phyloP scores from a whole-genome alignment of 192 early-diverging fungal genomes.

The Gaertneriomyces sp. region DNA sequence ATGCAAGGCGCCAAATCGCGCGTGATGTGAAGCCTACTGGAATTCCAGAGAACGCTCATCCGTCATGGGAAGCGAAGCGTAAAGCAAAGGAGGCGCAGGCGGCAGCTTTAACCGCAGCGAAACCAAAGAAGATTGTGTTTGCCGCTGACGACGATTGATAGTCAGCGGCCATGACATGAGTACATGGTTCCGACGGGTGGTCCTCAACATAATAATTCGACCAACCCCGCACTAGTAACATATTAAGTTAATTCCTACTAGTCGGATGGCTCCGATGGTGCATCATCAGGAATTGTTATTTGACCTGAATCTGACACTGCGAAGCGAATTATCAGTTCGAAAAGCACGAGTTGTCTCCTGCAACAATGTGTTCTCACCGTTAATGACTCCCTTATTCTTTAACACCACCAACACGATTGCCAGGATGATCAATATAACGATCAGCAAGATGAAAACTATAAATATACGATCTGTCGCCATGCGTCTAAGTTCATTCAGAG shows the following conservation, averaged over 20 bases:
- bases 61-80: constrained; percentile 38
- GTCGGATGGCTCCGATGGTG: no score
- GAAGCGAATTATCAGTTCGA: no score
- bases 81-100: constrained; percentile 28
- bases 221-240: no score
- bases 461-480: constrained; percentile 60
- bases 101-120: constrained; percentile 4
- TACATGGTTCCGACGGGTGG: no score
- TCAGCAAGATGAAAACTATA: constrained; percentile 55
- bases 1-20: constrained; percentile 1
- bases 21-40: constrained; percentile 11
- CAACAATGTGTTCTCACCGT: constrained; percentile 15
- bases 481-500: constrained; percentile 27
- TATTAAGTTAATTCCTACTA: no score
- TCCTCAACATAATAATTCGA: no score
- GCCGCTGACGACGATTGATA: constrained; percentile 20
- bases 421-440: constrained; percentile 49
- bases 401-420: constrained; percentile 48
- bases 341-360: no score
- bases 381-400: constrained; percentile 36
- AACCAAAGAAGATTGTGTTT: constrained; percentile 40
- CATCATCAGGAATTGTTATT: no score
- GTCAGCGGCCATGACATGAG: no score
- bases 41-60: constrained; percentile 33
- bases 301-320: no score